Base-by-base conservation (phyloP, 768 basidiomycete genomes). In the Kwoniella sp. region DNA sequence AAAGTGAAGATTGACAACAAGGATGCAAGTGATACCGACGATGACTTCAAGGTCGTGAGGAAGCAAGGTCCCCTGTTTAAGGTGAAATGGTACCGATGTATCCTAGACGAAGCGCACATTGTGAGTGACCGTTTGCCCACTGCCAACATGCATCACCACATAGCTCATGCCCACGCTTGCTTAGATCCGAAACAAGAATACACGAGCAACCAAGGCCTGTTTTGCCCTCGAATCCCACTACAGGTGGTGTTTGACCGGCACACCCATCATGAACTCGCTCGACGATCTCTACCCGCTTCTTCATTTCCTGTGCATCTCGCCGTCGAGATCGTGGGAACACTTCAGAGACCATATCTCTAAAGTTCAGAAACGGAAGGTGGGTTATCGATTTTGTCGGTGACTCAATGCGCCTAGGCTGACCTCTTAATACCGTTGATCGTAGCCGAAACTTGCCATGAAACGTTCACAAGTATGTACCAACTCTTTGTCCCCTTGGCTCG, bases 211-310 rank as follows among this genome's bases (percentile, higher is more conserved):
- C 0, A 89, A 85, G 87, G 2, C 79, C 86, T 88, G 86, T 15
- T 83, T 83, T 10, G 83, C 85, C 13, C 78, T 91, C 17, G 77
- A 82, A 12, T 67, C 85, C 0, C 82, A 71, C 19, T 84, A 86
- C 72, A 83, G 88, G 40, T 90, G 90, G 90, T 85, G 84, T 66
- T 79, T 89, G 9, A 89, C 87, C 26, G 74, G 86, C 1, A 88
- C 88, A 0, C 86, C 87, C 0, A 86, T 90, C 64, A 83, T 87
- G 58, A 90, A 90, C 69, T 74, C 79, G 13, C 82, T 89, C 21
- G 71, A 76, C 0, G 89, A 90, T 73, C 82, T 84, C 0, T 90
- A 55, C 65, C 71, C 77, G 1, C 73, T 80, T 7, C 67, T 85
- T 22, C 79, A 83, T 10, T 85, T 85, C 78, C 60, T 80, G 22